A percentile compares a stretch with the other conserved stretches of the same genome.
Conservation (phyloP, 1,284 basidiomycete genomes). For the Wallemia mellicola region DNA sequence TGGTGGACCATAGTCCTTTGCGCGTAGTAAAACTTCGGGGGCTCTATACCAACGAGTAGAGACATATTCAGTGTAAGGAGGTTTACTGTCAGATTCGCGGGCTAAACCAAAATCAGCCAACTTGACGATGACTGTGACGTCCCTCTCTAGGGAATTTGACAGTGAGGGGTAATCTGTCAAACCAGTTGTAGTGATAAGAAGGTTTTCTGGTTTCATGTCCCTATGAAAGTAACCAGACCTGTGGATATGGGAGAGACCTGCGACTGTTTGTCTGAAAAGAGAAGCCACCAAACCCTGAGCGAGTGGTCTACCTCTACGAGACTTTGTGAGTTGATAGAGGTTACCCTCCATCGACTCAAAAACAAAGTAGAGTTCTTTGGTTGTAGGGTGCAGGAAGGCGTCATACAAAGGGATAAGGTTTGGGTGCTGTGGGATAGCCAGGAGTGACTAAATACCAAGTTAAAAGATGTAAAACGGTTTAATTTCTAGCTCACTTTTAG, state of each 20-base stretch:
- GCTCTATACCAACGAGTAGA: conserved; percentile 98
- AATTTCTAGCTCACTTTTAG: conserved; percentile 33
- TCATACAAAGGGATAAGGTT: conserved; percentile 98
- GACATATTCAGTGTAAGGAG: conserved; percentile 96
- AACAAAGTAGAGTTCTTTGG: conserved; percentile 92
- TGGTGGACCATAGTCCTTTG: conserved; percentile 72
- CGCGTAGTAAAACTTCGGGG: conserved; percentile 76
- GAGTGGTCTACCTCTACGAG: conserved; percentile 70
- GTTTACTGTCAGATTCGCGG: conserved; percentile 53
- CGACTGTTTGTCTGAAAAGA: conserved; percentile 74
- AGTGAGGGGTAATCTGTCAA: conserved; percentile 65
- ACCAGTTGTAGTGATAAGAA: conserved; percentile 98
- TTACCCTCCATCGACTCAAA: conserved; percentile 99
- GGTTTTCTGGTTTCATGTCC: conserved; percentile 98
- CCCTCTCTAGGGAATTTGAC: conserved; percentile 30
- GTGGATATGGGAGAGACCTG: conserved; percentile 80
- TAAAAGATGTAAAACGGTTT: conserved; percentile 3
- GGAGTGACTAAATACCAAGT: conserved; percentile 38
- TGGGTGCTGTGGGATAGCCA: conserved; percentile 73
- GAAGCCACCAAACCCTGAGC: conserved; percentile 83
- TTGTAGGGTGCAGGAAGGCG: conserved; percentile 74
- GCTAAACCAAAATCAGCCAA: conserved; percentile 96
- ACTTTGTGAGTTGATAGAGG: conserved; percentile 94
- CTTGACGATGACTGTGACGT: conserved; percentile 91
- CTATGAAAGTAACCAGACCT: conserved; percentile 83